phyloP scores from a whole-genome alignment of 2,329 filamentous ascomycete species.

The Talaromyces sp. region DNA sequence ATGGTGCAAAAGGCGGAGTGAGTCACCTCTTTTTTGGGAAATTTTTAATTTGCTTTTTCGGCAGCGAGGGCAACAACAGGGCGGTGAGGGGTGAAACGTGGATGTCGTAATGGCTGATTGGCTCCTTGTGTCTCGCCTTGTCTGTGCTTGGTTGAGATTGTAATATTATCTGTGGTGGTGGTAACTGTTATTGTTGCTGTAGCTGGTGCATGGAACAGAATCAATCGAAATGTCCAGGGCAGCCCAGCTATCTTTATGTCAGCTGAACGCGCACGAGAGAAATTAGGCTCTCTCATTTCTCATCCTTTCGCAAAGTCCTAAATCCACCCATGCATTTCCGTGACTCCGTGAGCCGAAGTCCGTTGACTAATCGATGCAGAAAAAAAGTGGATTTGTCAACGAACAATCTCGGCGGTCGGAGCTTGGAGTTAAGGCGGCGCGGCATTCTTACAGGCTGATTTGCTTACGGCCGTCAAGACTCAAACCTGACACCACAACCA shows the following conservation, averaged over 20 bases:
- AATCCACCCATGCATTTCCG: slow-evolving; percentile 4
- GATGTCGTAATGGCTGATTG: background rate
- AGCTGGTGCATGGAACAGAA: background rate
- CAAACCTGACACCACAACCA: background rate
- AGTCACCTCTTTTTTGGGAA: slow-evolving; percentile 9
- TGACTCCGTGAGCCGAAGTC: slow-evolving; percentile 8
- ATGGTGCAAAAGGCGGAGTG: background rate
- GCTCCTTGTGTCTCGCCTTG: too few relatives aligned
- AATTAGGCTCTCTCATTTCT: slow-evolving; percentile 3
- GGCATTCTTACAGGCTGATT: too few relatives aligned
- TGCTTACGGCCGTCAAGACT: background rate
- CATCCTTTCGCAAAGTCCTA: background rate
- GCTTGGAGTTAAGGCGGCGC: background rate
- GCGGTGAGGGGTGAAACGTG: slow-evolving; percentile 14
- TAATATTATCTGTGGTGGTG: background rate
- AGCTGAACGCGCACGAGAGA: too few relatives aligned
- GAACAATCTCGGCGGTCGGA: background rate
- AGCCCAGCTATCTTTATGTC: slow-evolving; percentile 4
- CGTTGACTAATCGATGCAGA: background rate
- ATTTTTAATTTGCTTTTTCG: slow-evolving; percentile 9
- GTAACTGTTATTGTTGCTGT: background rate
- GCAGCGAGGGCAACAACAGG: background rate
- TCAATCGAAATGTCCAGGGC: background rate
- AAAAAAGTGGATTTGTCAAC: slow-evolving; percentile 3
- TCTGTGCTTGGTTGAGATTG: background rate